Conservation (phyloP, 1,284 basidiomycete species). For the Cryptococcus sp. region DNA sequence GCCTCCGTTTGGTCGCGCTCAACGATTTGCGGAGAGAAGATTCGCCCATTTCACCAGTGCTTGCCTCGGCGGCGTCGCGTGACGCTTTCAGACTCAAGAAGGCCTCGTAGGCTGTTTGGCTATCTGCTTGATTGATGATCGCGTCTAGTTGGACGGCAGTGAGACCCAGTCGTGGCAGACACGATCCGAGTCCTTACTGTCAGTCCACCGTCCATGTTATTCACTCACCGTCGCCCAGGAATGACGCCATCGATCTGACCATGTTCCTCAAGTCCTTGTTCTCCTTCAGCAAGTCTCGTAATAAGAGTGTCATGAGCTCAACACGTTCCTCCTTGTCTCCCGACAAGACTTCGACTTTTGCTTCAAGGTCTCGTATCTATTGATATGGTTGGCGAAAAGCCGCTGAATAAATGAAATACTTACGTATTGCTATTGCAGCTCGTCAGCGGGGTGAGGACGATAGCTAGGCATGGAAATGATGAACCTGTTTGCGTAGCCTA, state of each 20-base stretch:
- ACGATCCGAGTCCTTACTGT: conserved; percentile 60
- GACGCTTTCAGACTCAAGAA: conserved; percentile 61
- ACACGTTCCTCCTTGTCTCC: conserved; percentile 84
- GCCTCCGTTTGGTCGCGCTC: conserved; percentile 31
- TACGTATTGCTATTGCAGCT: conserved; percentile 11
- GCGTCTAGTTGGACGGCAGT: conserved; percentile 71
- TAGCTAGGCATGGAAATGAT: conserved; percentile 7
- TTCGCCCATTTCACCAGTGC: conserved; percentile 19
- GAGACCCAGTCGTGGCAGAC: conserved; percentile 69
- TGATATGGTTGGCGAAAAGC: conserved; percentile 43
- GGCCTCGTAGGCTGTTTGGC: conserved; percentile 86
- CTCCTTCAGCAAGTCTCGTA: conserved; percentile 85
- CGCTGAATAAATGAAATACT: not conserved
- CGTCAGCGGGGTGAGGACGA: not conserved
- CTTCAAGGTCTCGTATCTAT: conserved; percentile 89
- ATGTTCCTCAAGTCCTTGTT: conserved; percentile 79
- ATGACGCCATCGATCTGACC: conserved; percentile 69
- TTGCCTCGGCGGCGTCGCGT: conserved; percentile 4
- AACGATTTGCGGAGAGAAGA: conserved; percentile 13
- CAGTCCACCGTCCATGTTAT: not conserved
- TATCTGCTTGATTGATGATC: conserved; percentile 78
- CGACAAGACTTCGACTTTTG: conserved; percentile 83
- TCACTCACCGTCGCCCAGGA: conserved; percentile 80
- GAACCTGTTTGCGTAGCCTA: conserved; percentile 76
- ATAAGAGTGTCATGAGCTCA: conserved; percentile 73